Base-by-base conservation (phyloP, 2,329 filamentous ascomycete species). In the Colletotrichum tropicicola region DNA sequence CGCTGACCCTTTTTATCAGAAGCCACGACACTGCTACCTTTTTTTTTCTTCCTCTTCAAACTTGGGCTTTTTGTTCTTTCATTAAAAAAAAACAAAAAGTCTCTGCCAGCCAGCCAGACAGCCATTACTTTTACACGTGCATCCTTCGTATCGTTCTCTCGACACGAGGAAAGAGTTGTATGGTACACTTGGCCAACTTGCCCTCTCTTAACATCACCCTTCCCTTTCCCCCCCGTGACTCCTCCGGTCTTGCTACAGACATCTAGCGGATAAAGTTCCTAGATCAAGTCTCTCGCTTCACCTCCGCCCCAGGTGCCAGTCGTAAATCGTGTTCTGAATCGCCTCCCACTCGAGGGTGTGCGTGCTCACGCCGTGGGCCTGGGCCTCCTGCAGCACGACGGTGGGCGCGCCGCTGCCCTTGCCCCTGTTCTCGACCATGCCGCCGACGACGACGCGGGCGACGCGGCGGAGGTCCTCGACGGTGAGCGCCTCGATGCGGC, bases 311-410 rank as follows among this genome's bases (percentile, higher is more conserved):
- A 98, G 78, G 72, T 92, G 90, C 93, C 94, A 98, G 74, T 87
- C 85, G 45, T 90, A 87, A 71, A 98, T 96, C 58, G 91, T 85
- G 62, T 94, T 90, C 81, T 98, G 94, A 44, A 98, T 95, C 77
- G 97, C 92, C 55, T 91, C 91, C 94, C 96, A 98, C 25, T 85
- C 84, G 76, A 97, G 87, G 30, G 89, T 82, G 70, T 87, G 91
- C 68, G 88, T 84, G 72, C 84, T 89, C 27, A 91, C 83, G 0
- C 90, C 90, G 58, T 91, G 87, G 70, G 92, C 85, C 74, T 94
- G 89, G 23, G 93, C 93, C 81, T 98, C 95, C 82, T 98, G 95
- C 72, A 99, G 75, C 45, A 99, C 95, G 23, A 99, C 94, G 0
- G 96, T 99, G 4, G 96, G 96, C 19, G 93, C 91, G 13, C 96